Conservation (phyloP, 2,329 filamentous ascomycete genomes). For the Colletotrichum sublineola region DNA sequence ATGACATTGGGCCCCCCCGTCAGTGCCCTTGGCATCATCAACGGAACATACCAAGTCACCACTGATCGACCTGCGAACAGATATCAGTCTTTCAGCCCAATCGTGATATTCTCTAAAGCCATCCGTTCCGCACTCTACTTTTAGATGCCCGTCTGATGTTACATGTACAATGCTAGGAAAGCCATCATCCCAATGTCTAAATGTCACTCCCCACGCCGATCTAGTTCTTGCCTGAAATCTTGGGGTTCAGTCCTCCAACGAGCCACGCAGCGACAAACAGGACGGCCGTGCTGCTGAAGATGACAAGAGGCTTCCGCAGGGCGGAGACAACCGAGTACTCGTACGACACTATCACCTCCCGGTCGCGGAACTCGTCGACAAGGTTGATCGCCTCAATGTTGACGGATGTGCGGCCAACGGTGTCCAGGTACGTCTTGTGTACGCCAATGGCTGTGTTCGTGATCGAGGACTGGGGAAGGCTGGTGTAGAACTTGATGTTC, state of each 20-base stretch:
- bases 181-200: slow-evolving; percentile 25
- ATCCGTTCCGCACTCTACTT: slow-evolving; percentile 36
- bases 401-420: slow-evolving; percentile 86
- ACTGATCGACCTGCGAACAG: neutral
- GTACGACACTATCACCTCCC: slow-evolving; percentile 88
- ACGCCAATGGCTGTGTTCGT: slow-evolving; percentile 69
- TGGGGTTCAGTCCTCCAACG: slow-evolving; percentile 83
- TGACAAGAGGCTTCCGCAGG: slow-evolving; percentile 87
- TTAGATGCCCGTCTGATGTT: slow-evolving; percentile 43
- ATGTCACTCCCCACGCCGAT: slow-evolving; percentile 2
- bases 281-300: slow-evolving; percentile 80
- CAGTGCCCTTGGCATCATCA: neutral
- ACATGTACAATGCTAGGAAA: slow-evolving; percentile 44
- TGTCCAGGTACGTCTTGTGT: slow-evolving; percentile 95
- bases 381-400: slow-evolving; percentile 86
- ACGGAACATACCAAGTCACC: neutral
- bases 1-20: neutral
- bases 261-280: slow-evolving; percentile 82
- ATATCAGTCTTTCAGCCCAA: slow-evolving; percentile 33
- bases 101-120: slow-evolving; percentile 43
- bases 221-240: slow-evolving; percentile 69
- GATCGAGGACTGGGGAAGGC: slow-evolving; percentile 75
- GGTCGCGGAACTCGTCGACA: slow-evolving; percentile 89
- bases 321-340: slow-evolving; percentile 81
- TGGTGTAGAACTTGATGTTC: slow-evolving; percentile 82